phyloP scores from a whole-genome alignment of 495 filamentous ascomycete species.

The Penicillium psychrofluorescens region DNA sequence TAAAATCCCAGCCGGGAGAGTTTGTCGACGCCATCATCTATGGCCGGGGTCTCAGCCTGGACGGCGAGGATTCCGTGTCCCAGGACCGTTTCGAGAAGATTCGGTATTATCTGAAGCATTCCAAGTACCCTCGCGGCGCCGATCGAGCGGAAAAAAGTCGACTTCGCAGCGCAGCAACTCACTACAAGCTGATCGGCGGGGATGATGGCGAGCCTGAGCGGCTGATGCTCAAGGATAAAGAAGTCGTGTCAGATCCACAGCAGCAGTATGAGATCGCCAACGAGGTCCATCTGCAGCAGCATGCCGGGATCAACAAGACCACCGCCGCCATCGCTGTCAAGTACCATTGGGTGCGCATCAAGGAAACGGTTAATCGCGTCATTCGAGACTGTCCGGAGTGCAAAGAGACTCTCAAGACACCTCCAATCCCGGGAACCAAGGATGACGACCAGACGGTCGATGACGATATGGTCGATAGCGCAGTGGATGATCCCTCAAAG shows the following conservation, averaged over 20 bases:
- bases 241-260: constrained; percentile 87
- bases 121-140: constrained; percentile 86
- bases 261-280: constrained; percentile 87
- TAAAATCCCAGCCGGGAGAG: constrained; percentile 72
- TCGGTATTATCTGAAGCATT: constrained; percentile 89
- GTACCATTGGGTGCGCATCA: constrained; percentile 98
- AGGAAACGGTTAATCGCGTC: constrained; percentile 90
- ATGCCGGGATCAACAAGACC: constrained; percentile 97
- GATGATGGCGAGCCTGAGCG: constrained; percentile 54
- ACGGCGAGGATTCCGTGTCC: constrained; percentile 80
- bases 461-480: constrained; percentile 11
- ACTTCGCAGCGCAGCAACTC: constrained; percentile 84
- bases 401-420: constrained; percentile 66
- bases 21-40: constrained; percentile 95
- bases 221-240: constrained; percentile 95
- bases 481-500: constrained; percentile 10
- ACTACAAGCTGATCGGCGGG: constrained; percentile 69
- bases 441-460: constrained; percentile 20
- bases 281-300: constrained; percentile 63
- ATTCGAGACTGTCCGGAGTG: constrained; percentile 89
- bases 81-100: constrained; percentile 99
- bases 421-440: constrained; percentile 24
- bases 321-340: constrained; percentile 89
- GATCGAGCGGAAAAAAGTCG: constrained; percentile 95
- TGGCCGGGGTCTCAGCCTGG: constrained; percentile 72